A percentile compares a stretch with the other conserved stretches of the same genome.
These are phyloP conservation scores for Smittium culicis DNA, from an alignment of 371 early-diverging fungal genomes.

Conservation along the genomic window DNA sequence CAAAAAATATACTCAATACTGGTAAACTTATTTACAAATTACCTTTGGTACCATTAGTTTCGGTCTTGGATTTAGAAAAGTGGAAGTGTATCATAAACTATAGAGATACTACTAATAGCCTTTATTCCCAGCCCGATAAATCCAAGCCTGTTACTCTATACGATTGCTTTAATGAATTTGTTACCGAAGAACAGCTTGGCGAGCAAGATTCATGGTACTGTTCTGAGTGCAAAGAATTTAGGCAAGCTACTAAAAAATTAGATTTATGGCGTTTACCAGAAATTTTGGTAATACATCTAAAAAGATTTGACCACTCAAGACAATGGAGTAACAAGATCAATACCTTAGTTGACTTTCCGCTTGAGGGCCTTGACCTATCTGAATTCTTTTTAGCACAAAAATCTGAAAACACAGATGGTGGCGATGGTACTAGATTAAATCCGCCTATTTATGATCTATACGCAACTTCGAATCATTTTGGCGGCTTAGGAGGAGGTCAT, in stretches of 20 bases:
- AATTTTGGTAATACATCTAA: slow-evolving; percentile 77
- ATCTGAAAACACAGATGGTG: slow-evolving; percentile 3
- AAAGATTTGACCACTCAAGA: slow-evolving; percentile 68
- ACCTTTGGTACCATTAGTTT: background rate
- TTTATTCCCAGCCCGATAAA: too few species aligned
- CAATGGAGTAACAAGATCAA: slow-evolving; percentile 75
- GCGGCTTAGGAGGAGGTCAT: slow-evolving; percentile 87
- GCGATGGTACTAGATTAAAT: slow-evolving; percentile 21
- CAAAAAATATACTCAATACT: slow-evolving; percentile 13
- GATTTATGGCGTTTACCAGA: slow-evolving; percentile 78
- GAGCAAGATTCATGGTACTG: slow-evolving; percentile 77
- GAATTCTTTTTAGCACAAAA: slow-evolving; percentile 31
- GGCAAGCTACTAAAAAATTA: slow-evolving; percentile 64
- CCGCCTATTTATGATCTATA: slow-evolving; percentile 71
- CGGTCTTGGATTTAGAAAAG: background rate
- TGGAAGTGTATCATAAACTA: background rate
- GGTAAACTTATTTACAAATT: background rate
- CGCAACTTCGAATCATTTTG: slow-evolving; percentile 83
- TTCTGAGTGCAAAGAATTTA: slow-evolving; percentile 64
- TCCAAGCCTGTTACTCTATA: slow-evolving; percentile 32
- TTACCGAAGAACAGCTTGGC: slow-evolving; percentile 65
- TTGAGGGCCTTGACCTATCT: slow-evolving; percentile 50
- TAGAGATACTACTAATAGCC: background rate
- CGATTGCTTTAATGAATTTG: slow-evolving; percentile 74
- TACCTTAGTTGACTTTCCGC: slow-evolving; percentile 64